Evolutionary conservation across 768 basidiomycete species (phyloP), one percentile per base, ranked within the genome.

Genomic region (Naganishia vishniacii): DNA sequence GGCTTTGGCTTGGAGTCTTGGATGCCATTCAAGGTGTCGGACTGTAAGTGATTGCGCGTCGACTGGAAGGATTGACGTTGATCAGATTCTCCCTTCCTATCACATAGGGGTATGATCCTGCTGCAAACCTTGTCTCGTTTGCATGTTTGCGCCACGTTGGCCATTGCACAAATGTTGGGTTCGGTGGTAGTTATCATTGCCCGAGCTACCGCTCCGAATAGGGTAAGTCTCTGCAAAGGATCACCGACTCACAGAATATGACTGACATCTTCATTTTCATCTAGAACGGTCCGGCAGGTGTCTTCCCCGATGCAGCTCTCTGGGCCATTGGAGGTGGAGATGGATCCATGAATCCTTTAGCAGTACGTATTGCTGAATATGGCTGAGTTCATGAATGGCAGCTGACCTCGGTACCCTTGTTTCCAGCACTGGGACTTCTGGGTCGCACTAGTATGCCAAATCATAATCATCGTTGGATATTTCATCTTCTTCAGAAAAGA

Each of bases 401-500:
- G 26, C 45, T 68, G 42, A 68, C 20, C 28, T n/a, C 16, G n/a
- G n/a, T n/a, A n/a, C n/a, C 71, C 60, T 64, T 9, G 51, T 15
- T 37, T 68, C 44, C 34, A 66, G 61, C 68, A 71, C 59, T 77
- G 73, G 61, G 82, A 88, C 47, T 94, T 94, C 81, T 94, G 91
- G 91, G 78, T 92, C 56, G 89, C 89, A 59, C 67, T 80, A n/a
- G 64, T 74, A 25, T 76, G 76, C 62, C 74, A 77, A 59, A 70
- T 94, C 60, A 77, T 91, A 69, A 91, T 94, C 72, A 89, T 93
- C 64, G 78, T 86, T 65, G 91, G 91, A 23, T 94, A 94, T 80
- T 91, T 92, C 81, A 89, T 89, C 89, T 93, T 94, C 84, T 94
- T 93, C 79, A 85, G 91, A 77, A 91, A 90, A 80, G 91, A 94